These are phyloP conservation scores for Ustilago tritici DNA, from an alignment of 1,284 basidiomycete genomes.

Conservation along the genomic window DNA sequence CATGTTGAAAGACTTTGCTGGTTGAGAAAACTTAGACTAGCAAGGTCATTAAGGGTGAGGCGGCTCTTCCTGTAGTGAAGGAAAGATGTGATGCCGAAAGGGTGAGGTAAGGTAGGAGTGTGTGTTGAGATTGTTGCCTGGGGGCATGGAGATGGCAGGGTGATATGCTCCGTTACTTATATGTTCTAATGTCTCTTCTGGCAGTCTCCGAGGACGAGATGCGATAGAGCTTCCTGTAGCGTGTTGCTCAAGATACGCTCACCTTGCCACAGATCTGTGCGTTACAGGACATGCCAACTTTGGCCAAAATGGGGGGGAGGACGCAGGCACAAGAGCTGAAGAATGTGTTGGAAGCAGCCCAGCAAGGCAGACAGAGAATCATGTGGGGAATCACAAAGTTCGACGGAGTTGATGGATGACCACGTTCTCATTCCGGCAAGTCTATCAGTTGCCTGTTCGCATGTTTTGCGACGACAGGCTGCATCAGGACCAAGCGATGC, in stretches of 20 bases:
- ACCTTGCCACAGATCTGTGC: not conserved
- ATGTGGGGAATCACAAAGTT: constrained; percentile 2
- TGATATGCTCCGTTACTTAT: not conserved
- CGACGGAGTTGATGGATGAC: constrained; percentile 8
- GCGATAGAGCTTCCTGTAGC: not conserved
- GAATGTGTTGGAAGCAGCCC: not conserved
- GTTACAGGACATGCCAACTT: too few species aligned
- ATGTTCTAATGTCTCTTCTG: not conserved
- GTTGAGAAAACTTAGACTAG: not conserved
- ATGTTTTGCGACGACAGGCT: not conserved
- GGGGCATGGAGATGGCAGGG: too few species aligned
- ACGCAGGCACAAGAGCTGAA: not conserved
- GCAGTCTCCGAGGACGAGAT: not conserved
- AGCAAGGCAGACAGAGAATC: not conserved
- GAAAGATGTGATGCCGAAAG: not conserved
- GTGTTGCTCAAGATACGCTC: not conserved
- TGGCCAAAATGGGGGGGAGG: not conserved
- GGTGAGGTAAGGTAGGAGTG: not conserved
- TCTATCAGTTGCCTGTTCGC: not conserved
- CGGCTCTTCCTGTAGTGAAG: not conserved
- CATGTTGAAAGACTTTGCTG: constrained; percentile 18
- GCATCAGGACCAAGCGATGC: not conserved
- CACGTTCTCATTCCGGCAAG: constrained; percentile 5
- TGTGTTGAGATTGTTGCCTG: not conserved
- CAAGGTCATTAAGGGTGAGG: not conserved